Evolutionary conservation across 805 yeast genomes (phyloP).

Genomic region (Henningerozyma blattae): DNA sequence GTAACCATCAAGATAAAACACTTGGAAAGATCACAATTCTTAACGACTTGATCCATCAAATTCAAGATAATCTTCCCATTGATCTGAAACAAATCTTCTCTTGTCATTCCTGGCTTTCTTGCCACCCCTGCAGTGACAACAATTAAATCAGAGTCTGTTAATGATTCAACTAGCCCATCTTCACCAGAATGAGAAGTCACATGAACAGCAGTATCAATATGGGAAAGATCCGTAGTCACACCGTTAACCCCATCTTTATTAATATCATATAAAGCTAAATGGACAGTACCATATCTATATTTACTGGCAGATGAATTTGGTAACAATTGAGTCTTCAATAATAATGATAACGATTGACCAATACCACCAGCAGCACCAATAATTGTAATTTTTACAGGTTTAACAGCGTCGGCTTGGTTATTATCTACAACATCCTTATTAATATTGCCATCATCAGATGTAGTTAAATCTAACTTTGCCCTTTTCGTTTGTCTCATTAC

Average conservation of each 20-base stretch:
- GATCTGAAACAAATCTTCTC: conserved; percentile 78
- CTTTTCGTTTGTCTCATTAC: background rate
- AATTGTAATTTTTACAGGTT: conserved; percentile 55
- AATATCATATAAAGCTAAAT: conserved; percentile 63
- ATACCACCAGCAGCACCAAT: conserved; percentile 92
- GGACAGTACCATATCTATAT: conserved; percentile 26
- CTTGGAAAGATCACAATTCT: conserved; percentile 42
- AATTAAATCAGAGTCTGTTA: conserved; percentile 14
- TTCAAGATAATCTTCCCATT: conserved; percentile 71
- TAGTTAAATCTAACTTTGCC: background rate
- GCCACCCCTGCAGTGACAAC: conserved; percentile 78
- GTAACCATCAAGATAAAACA: conserved; percentile 77
- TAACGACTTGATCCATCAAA: conserved; percentile 66
- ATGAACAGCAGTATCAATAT: conserved; percentile 57
- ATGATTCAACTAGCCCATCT: conserved; percentile 22
- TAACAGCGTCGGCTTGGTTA: background rate
- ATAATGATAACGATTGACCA: conserved; percentile 82
- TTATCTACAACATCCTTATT: too few relatives aligned
- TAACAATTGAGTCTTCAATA: conserved; percentile 43
- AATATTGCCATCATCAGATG: too few relatives aligned
- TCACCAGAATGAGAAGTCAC: conserved; percentile 41
- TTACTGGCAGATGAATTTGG: conserved; percentile 34
- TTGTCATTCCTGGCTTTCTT: conserved; percentile 90
- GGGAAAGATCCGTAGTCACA: conserved; percentile 80
- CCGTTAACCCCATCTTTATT: conserved; percentile 55